These are phyloP conservation scores for Suillus tomentosus DNA, from an alignment of 768 basidiomycete species.

Conservation along the genomic window DNA sequence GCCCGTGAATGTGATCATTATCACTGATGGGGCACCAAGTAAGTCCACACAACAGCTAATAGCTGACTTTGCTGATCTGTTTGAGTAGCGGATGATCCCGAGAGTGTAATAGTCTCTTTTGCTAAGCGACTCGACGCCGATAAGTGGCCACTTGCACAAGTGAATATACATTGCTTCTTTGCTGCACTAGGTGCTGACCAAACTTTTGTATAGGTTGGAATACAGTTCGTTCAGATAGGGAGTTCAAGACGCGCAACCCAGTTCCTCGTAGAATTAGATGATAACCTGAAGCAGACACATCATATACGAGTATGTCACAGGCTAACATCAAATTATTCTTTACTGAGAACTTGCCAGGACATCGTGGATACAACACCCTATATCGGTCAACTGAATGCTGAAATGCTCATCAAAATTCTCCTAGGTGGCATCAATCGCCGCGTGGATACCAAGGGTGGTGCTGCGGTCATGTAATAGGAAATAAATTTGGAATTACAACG, in stretches of 20 bases:
- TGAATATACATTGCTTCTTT: slow-evolving; percentile 22
- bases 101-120: slow-evolving; percentile 46
- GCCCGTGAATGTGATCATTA: slow-evolving; percentile 58
- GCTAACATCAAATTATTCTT: neutral
- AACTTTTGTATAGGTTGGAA: slow-evolving; percentile 48
- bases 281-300: slow-evolving; percentile 46
- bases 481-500: neutral
- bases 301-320: slow-evolving; percentile 44
- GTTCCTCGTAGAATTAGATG: slow-evolving; percentile 57
- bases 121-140: slow-evolving; percentile 54
- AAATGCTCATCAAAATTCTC: slow-evolving; percentile 60
- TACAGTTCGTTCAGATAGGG: slow-evolving; percentile 77
- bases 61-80: neutral
- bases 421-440: slow-evolving; percentile 67
- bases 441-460: slow-evolving; percentile 39
- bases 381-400: slow-evolving; percentile 43
- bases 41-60: slow-evolving; percentile 19
- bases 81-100: slow-evolving; percentile 51
- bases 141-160: slow-evolving; percentile 55
- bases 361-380: slow-evolving; percentile 74
- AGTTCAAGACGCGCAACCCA: slow-evolving; percentile 39
- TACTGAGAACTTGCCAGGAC: slow-evolving; percentile 41
- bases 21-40: slow-evolving; percentile 69
- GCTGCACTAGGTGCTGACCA: slow-evolving; percentile 4
- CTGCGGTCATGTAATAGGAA: slow-evolving; percentile 23